Conservation (phyloP, 306 rosid genomes). For the Citrullus colocynthis region DNA sequence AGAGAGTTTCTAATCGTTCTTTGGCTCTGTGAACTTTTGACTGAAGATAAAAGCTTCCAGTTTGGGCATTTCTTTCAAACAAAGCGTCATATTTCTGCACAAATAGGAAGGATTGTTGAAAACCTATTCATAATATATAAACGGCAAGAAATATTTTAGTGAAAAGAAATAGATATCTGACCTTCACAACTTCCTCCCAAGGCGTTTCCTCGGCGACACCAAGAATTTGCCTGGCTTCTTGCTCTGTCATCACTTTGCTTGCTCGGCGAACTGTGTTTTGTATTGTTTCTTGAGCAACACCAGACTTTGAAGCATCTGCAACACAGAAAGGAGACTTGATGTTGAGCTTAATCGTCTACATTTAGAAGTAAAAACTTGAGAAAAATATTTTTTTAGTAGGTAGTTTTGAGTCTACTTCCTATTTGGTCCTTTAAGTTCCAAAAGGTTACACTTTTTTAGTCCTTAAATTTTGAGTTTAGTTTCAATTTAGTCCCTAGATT, state of each 20-base stretch:
- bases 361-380: not conserved
- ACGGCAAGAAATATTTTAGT: not conserved
- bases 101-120: not conserved
- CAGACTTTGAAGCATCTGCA: conserved; percentile 47
- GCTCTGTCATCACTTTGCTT: conserved; percentile 58
- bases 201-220: conserved; percentile 61
- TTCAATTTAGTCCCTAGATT: too few relatives aligned
- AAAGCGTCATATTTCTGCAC: conserved; percentile 55
- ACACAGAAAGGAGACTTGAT: not conserved
- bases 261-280: conserved; percentile 35
- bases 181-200: conserved; percentile 82
- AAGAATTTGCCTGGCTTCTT: conserved; percentile 90
- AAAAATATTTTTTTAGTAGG: too few relatives aligned
- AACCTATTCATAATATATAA: not conserved
- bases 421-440: too few relatives aligned
- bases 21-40: conserved; percentile 91
- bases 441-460: too few relatives aligned
- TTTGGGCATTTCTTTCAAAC: conserved; percentile 69
- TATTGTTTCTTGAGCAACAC: conserved; percentile 56
- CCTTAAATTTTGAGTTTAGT: too few relatives aligned
- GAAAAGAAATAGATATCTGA: not conserved
- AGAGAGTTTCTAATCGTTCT: conserved; percentile 53
- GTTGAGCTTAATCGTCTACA: not conserved
- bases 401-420: too few relatives aligned
- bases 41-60: conserved; percentile 87